Conservation (phyloP, 352 stramenopile genomes). For the Globisporangium lucens region DNA sequence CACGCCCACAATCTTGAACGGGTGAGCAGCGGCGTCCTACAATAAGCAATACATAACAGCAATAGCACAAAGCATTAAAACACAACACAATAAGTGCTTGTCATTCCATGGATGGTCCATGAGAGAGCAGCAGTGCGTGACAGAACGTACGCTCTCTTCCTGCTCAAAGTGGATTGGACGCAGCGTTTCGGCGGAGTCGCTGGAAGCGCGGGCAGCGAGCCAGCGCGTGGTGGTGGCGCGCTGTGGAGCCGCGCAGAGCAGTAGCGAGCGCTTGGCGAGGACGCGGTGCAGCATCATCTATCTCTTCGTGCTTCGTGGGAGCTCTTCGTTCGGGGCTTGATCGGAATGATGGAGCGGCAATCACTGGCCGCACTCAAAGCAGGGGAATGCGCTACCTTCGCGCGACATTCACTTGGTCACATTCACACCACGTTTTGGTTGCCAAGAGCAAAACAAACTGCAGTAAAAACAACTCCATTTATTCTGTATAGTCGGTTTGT, state of each 20-base stretch:
- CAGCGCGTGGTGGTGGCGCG: conserved; percentile 18
- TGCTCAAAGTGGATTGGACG: conserved; percentile 74
- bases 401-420: conserved; percentile 3
- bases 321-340: conserved; percentile 2
- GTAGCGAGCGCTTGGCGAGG: conserved; percentile 13
- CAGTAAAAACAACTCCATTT: background rate
- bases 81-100: background rate
- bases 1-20: conserved; percentile 79
- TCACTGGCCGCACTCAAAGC: conserved; percentile 12
- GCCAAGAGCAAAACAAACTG: no score
- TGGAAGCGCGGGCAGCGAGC: conserved; percentile 21
- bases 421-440: no score
- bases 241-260: conserved; percentile 13
- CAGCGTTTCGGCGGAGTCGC: conserved; percentile 22
- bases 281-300: conserved; percentile 23
- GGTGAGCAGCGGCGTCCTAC: conserved; percentile 36
- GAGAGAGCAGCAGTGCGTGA: background rate
- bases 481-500: background rate
- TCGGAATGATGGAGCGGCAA: conserved; percentile 8
- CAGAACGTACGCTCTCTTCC: conserved; percentile 50
- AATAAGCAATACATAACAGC: background rate
- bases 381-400: conserved; percentile 9
- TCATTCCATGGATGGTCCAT: background rate
- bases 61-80: background rate
- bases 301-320: background rate